phyloP scores from a whole-genome alignment of 2,329 filamentous ascomycete species.

The Fusarium torreyae region DNA sequence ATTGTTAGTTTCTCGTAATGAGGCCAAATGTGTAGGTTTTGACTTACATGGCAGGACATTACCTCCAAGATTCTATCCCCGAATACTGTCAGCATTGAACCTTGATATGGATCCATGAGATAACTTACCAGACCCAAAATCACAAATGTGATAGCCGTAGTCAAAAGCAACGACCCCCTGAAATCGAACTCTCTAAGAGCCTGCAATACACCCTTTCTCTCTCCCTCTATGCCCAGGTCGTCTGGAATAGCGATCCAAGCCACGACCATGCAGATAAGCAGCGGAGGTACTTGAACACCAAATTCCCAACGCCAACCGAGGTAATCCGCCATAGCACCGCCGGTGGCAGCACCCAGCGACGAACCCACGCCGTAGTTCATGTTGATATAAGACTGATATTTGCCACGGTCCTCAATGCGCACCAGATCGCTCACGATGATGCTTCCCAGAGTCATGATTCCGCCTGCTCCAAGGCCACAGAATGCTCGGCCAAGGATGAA shows the following conservation, averaged over 20 bases:
- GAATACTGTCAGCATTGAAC: slow-evolving; percentile 4
- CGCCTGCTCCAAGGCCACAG: slow-evolving; percentile 81
- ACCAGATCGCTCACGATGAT: slow-evolving; percentile 83
- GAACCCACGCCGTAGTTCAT: slow-evolving; percentile 73
- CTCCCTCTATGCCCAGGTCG: slow-evolving; percentile 66
- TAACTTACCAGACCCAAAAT: slow-evolving; percentile 70
- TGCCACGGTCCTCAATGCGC: slow-evolving; percentile 77
- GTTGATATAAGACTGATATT: slow-evolving; percentile 81
- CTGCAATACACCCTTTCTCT: slow-evolving; percentile 61
- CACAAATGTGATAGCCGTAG: slow-evolving; percentile 68
- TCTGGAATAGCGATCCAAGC: slow-evolving; percentile 64
- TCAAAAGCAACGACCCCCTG: slow-evolving; percentile 68
- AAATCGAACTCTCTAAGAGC: slow-evolving; percentile 71
- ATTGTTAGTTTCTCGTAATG: slow-evolving; percentile 16
- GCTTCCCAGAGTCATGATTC: slow-evolving; percentile 76
- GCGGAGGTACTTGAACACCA: slow-evolving; percentile 70
- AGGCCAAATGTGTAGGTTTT: neutral
- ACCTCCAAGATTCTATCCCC: slow-evolving; percentile 70
- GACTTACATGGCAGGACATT: slow-evolving; percentile 72
- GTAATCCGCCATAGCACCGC: slow-evolving; percentile 77
- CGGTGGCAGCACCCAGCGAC: slow-evolving; percentile 76
- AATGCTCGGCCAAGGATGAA: slow-evolving; percentile 80
- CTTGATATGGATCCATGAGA: neutral
- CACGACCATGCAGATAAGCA: slow-evolving; percentile 64
- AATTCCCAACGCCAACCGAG: slow-evolving; percentile 84